Conservation (phyloP, 2,329 filamentous ascomycete species). For the Stachybotrys elegans region DNA sequence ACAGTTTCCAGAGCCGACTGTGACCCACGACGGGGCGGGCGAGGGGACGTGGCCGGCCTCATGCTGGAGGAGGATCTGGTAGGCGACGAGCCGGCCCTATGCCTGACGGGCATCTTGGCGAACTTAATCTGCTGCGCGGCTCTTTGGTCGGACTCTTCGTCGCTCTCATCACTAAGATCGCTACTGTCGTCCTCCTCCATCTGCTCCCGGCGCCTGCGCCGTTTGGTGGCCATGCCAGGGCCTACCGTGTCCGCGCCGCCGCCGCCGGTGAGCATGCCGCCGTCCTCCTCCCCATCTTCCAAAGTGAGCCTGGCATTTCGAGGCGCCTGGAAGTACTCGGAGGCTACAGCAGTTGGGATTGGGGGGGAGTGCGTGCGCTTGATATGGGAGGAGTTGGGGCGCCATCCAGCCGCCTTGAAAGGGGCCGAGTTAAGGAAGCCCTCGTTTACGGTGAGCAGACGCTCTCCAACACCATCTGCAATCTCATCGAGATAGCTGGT, state of each 20-base stretch:
- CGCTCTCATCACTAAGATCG: slow-evolving; percentile 78
- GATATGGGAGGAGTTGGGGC: slow-evolving; percentile 65
- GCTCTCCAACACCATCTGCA: slow-evolving; percentile 79
- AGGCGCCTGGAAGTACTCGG: slow-evolving; percentile 76
- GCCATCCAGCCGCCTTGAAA: slow-evolving; percentile 81
- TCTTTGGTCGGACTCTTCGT: slow-evolving; percentile 69
- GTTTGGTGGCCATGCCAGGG: slow-evolving; percentile 61
- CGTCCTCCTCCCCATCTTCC: slow-evolving; percentile 67
- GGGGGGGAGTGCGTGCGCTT: slow-evolving; percentile 83
- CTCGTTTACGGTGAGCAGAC: slow-evolving; percentile 76
- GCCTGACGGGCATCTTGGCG: slow-evolving; percentile 86
- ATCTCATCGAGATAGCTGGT: slow-evolving; percentile 75
- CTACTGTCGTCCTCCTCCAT: slow-evolving; percentile 83
- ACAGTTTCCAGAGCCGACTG: slow-evolving; percentile 66
- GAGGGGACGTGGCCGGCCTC: slow-evolving; percentile 45
- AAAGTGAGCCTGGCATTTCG: slow-evolving; percentile 58
- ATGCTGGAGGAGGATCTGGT: slow-evolving; percentile 61
- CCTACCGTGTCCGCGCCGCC: slow-evolving; percentile 64
- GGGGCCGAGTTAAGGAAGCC: slow-evolving; percentile 72
- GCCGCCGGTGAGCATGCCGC: slow-evolving; percentile 65
- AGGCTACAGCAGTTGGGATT: slow-evolving; percentile 76
- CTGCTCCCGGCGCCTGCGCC: slow-evolving; percentile 63
- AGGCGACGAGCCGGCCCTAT: slow-evolving; percentile 83
- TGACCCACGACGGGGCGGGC: slow-evolving; percentile 57
- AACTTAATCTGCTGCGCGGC: slow-evolving; percentile 92